Evolutionary conservation across 345 rosid species (phyloP), one percentile per base, ranked within the genome.

Genomic region (Murraya koenigii): DNA sequence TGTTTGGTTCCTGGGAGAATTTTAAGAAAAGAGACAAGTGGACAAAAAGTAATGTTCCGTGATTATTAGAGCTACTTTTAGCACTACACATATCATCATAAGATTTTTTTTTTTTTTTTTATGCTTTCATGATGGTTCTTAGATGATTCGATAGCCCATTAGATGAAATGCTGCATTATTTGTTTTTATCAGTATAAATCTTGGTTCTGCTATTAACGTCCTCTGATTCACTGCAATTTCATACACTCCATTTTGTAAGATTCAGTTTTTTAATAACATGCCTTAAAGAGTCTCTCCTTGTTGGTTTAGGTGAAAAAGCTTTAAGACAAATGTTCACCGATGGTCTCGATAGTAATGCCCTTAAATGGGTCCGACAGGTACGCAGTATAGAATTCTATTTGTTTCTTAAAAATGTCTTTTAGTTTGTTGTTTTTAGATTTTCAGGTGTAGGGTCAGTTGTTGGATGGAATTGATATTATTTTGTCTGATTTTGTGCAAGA

Each of bases 361-460:
- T 83, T 65, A 82, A 83, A 74, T 86, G 91, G 93, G 84, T 78
- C 38, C 83, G 84, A 35, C 84, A 84, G 90, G 90, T 90, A 30
- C 39, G 81, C 54, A 14, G 10, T 38, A n/a, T 8, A 58, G 60
- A 47, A 3, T 67, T 35, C 47, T 39, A 33, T 9, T 64, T 44
- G 17, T 22, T 11, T 35, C 49, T 36, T 56, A 6, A 41, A 17
- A 13, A 19, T 33, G 25, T 35, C 44, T 17, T 52, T 15, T 25
- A 28, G 54, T 55, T 22, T 56, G 38, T 71, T 66, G 11, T 33
- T 41, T 66, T 19, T 26, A 13, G 54, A 66, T 65, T 65, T 75
- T 75, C 6, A 11, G 20, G 13, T 30, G 6, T 22, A 62, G 39
- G n/a, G 13, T 63, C 47, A 32, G 26, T 49, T 64, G 68, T 30